These are phyloP conservation scores for Salix udensis DNA, from an alignment of 345 rosid genomes.

Conservation along the genomic window DNA sequence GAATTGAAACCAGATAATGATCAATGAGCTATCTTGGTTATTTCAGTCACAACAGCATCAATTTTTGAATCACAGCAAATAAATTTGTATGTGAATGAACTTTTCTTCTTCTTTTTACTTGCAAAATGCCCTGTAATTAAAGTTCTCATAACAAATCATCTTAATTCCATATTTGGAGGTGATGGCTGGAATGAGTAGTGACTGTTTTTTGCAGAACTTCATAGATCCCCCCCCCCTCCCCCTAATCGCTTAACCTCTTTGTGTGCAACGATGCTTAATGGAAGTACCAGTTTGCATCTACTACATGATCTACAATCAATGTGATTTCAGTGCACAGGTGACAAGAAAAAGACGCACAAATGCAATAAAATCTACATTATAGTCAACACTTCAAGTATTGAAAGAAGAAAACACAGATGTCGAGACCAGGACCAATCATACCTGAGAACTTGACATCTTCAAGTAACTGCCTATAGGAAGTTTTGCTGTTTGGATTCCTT, in stretches of 20 bases:
- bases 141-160: neutral
- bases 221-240: neutral
- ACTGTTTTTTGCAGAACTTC: neutral
- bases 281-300: neutral
- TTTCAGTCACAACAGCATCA: neutral
- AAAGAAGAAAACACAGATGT: neutral
- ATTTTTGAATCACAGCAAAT: neutral
- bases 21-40: neutral
- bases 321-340: neutral
- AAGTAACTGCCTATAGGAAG: constrained; percentile 82
- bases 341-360: neutral
- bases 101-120: neutral
- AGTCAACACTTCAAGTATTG: neutral
- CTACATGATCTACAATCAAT: neutral
- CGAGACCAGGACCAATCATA: constrained; percentile 16
- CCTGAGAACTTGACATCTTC: constrained; percentile 98
- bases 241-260: neutral
- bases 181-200: neutral
- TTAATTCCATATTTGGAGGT: neutral
- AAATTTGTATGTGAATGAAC: neutral
- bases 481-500: constrained; percentile 78
- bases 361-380: neutral
- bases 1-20: neutral
- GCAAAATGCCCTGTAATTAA: neutral
- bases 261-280: neutral